Percentiles rank a stretch among this genome's conserved stretches.
Evolutionary conservation across 305 asterid species (phyloP).

Genomic region (Plantago coronopus): DNA sequence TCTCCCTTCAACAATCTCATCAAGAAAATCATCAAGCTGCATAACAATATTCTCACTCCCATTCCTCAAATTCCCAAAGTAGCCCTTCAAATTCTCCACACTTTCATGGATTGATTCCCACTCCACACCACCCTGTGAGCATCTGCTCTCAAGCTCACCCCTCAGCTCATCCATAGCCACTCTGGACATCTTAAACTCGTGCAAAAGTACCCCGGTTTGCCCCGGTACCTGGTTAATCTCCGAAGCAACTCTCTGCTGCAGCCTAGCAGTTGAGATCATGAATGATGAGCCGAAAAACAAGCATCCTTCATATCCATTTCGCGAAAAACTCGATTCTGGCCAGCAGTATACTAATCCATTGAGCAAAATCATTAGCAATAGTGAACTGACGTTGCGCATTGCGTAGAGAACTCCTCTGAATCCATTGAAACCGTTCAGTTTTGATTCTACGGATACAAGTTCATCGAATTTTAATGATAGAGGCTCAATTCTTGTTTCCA

Average conservation of each 20-base stretch:
- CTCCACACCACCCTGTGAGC: constrained; percentile 44
- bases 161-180: constrained; percentile 69
- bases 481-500: constrained; percentile 72
- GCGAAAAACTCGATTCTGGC: constrained; percentile 46
- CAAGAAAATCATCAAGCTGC: constrained; percentile 84
- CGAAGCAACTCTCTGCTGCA: constrained; percentile 57
- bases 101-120: constrained; percentile 58
- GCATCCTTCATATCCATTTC: constrained; percentile 46
- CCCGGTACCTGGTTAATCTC: constrained; percentile 42
- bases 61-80: constrained; percentile 54
- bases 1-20: constrained; percentile 90
- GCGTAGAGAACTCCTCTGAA: constrained; percentile 78
- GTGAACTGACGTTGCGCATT: constrained; percentile 73
- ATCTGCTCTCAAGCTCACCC: constrained; percentile 58
- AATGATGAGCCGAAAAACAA: constrained; percentile 63
- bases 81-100: constrained; percentile 57
- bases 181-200: constrained; percentile 65
- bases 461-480: constrained; percentile 55
- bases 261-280: constrained; percentile 64
- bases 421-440: constrained; percentile 74
- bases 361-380: constrained; percentile 52
- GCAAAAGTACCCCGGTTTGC: constrained; percentile 47
- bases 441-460: constrained; percentile 45
- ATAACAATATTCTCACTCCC: constrained; percentile 66
- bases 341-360: constrained; percentile 56